phyloP scores from a whole-genome alignment of 1,284 basidiomycete genomes.

The Serendipita sp. region DNA sequence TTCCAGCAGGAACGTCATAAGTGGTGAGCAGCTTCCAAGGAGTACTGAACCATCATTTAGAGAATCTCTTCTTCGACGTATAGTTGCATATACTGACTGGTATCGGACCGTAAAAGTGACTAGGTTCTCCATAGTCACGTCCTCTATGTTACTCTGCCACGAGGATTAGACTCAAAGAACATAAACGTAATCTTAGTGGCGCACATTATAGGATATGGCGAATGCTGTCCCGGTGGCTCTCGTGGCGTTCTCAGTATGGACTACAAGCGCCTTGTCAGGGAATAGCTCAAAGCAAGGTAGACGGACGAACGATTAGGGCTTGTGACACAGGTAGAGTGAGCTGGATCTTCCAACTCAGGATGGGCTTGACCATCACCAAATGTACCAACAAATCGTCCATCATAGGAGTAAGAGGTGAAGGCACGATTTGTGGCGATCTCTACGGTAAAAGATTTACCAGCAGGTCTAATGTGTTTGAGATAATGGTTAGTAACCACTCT shows the following conservation, averaged over 20 bases:
- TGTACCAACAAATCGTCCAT: neutral
- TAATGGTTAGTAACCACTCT: neutral
- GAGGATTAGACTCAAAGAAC: neutral
- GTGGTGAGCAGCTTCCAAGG: slow-evolving; percentile 5
- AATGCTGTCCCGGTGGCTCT: slow-evolving; percentile 7
- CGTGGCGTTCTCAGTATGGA: neutral
- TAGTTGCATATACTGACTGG: neutral
- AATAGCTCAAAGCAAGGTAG: neutral
- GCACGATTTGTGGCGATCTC: slow-evolving; percentile 9
- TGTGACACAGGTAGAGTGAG: neutral
- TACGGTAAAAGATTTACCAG: slow-evolving; percentile 7
- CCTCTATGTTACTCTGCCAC: neutral
- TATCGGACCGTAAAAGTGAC: slow-evolving; percentile 7
- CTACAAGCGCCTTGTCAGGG: neutral
- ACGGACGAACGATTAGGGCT: slow-evolving; percentile 3
- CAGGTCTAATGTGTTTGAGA: neutral
- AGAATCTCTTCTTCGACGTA: neutral
- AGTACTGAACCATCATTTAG: neutral
- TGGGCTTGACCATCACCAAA: slow-evolving; percentile 8
- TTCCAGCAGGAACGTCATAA: slow-evolving; percentile 5
- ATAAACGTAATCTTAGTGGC: neutral
- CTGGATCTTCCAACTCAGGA: neutral
- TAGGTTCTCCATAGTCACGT: slow-evolving; percentile 6
- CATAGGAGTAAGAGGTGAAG: slow-evolving; percentile 7
- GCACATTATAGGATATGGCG: slow-evolving; percentile 6